These are phyloP conservation scores for Ustilago bromivora DNA, from an alignment of 1,284 basidiomycete species.

Conservation along the genomic window DNA sequence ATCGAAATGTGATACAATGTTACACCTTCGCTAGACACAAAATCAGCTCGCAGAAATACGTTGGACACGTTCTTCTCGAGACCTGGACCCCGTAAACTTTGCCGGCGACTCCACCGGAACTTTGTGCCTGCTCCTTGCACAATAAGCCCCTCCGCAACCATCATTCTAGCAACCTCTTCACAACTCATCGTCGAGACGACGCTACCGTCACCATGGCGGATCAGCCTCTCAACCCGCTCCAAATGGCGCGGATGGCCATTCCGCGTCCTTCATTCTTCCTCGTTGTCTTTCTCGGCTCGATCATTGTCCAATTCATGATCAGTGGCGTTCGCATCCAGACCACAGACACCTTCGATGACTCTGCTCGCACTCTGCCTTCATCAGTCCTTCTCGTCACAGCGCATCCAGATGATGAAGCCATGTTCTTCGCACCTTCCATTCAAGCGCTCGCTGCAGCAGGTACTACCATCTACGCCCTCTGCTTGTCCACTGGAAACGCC, in stretches of 20 bases:
- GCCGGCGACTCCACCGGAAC: neutral
- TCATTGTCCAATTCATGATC: slow-evolving; percentile 43
- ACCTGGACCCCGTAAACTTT: neutral
- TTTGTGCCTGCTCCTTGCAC: neutral
- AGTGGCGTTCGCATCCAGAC: slow-evolving; percentile 32
- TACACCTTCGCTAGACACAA: neutral
- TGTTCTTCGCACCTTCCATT: slow-evolving; percentile 89
- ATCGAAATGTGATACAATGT: neutral
- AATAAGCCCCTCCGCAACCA: neutral
- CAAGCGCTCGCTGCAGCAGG: slow-evolving; percentile 72
- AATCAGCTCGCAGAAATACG: neutral
- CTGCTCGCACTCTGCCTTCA: slow-evolving; percentile 19
- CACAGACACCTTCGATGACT: slow-evolving; percentile 2
- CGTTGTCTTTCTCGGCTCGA: slow-evolving; percentile 28
- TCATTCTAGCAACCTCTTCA: neutral
- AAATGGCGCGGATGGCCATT: slow-evolving; percentile 40
- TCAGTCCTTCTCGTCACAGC: slow-evolving; percentile 79
- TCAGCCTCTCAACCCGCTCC: slow-evolving; percentile 10
- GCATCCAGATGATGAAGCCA: slow-evolving; percentile 90
- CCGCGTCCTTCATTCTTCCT: slow-evolving; percentile 45
- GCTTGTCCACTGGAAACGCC: slow-evolving; percentile 77
- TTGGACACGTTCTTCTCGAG: neutral
- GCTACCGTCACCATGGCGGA: slow-evolving; percentile 22
- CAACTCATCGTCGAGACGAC: neutral
- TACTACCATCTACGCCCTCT: slow-evolving; percentile 70